Evolutionary conservation across 345 rosid genomes (phyloP).

Genomic region (Eucalyptus lansdowneana): DNA sequence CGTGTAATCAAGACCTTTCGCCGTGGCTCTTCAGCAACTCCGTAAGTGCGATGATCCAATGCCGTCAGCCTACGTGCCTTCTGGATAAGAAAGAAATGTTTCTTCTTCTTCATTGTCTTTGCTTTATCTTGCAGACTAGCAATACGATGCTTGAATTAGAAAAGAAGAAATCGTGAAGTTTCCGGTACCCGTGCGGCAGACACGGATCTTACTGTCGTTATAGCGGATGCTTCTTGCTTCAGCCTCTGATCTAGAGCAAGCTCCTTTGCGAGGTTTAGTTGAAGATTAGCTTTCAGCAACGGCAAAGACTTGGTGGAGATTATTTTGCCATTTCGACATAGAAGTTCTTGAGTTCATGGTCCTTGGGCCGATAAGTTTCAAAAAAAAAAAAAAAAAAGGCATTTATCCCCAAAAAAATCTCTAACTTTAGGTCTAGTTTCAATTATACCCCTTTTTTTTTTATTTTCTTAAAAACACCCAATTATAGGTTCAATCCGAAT

Average conservation of each 20-base stretch:
- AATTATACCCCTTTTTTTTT: background rate
- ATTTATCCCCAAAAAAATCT: background rate
- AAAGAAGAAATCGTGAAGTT: slow-evolving; percentile 9
- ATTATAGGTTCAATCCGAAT: background rate
- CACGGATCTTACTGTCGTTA: background rate
- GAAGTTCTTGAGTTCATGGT: background rate
- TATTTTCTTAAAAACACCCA: background rate
- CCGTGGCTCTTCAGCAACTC: background rate
- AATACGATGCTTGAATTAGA: slow-evolving; percentile 30
- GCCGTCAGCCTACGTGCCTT: background rate
- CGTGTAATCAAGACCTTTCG: background rate
- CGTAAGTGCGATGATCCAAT: background rate
- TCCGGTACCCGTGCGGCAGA: background rate
- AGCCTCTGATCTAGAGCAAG: background rate
- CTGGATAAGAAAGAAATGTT: background rate
- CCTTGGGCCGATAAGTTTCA: background rate
- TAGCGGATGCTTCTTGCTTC: background rate
- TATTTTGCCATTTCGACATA: background rate
- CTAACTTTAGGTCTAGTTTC: accelerated
- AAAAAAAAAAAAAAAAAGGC: background rate
- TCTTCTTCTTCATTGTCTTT: background rate
- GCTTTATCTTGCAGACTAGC: slow-evolving; percentile 38
- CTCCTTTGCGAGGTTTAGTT: background rate
- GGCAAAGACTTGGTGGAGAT: background rate
- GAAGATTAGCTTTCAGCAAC: background rate